Conservation (phyloP, 2,329 filamentous ascomycete genomes). For the Penicillium sp. region DNA sequence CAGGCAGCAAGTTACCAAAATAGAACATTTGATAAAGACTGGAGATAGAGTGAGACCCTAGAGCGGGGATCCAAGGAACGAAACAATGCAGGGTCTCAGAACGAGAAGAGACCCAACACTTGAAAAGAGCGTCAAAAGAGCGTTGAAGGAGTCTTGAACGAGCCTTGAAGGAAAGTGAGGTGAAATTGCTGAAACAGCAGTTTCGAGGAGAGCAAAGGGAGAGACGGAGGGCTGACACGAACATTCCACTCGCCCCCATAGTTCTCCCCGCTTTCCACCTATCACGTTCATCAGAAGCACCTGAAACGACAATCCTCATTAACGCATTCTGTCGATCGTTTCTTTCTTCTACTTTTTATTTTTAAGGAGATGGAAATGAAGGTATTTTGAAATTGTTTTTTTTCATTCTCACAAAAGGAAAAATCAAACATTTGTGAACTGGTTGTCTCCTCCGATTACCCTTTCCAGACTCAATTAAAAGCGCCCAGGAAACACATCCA, state of each 20-base stretch:
- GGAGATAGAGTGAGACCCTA: background rate
- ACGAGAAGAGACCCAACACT: too few relatives aligned
- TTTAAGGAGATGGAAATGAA: background rate
- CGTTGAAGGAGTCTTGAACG: background rate
- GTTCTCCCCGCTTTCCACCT: constrained; percentile 13
- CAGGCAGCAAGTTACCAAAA: constrained; percentile 7
- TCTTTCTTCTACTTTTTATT: background rate
- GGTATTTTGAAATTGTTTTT: constrained; percentile 9
- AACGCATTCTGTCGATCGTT: constrained; percentile 23
- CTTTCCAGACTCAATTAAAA: constrained; percentile 27
- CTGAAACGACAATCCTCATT: constrained; percentile 24
- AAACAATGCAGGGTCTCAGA: background rate
- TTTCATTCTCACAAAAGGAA: constrained; percentile 34
- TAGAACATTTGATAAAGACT: background rate
- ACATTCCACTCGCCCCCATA: constrained; percentile 5
- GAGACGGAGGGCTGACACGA: too few relatives aligned
- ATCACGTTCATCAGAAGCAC: constrained; percentile 21
- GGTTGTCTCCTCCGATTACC: constrained; percentile 27
- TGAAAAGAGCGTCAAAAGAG: background rate
- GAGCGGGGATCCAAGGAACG: background rate
- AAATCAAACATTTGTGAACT: constrained; percentile 27
- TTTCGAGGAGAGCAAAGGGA: background rate
- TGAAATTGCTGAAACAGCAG: constrained; percentile 20
- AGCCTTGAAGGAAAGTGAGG: background rate
- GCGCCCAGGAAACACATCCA: constrained; percentile 16